A percentile compares a stretch with the other conserved stretches of the same genome.
Conservation (phyloP, 2,329 filamentous ascomycete genomes). For the Trichoderma breve region DNA sequence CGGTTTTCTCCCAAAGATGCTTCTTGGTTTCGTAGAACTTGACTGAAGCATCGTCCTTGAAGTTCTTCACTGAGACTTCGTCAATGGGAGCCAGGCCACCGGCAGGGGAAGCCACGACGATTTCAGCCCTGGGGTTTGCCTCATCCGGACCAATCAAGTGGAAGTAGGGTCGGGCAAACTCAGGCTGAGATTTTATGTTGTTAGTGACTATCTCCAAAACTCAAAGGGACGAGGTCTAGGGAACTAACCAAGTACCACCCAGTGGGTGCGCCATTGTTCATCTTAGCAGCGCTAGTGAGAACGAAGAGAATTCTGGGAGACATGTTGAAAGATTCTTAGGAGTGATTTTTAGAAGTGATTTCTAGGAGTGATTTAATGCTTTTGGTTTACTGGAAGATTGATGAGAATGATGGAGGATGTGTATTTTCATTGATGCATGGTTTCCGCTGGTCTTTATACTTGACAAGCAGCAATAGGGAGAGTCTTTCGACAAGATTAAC, state of each 20-base stretch:
- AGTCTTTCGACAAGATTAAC: not conserved
- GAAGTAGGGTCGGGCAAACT: constrained; percentile 10
- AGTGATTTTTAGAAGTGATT: not conserved
- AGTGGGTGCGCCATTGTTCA: constrained; percentile 50
- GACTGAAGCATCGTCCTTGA: constrained; percentile 51
- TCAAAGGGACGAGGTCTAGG: constrained; percentile 33
- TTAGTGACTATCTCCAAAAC: not conserved
- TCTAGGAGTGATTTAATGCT: not conserved
- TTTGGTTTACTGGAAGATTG: not conserved
- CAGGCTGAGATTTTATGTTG: not conserved
- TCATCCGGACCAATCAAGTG: constrained; percentile 36
- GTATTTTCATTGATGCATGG: not conserved
- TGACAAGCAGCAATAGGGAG: not conserved
- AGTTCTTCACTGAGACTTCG: constrained; percentile 54
- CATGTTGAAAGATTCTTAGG: constrained; percentile 34
- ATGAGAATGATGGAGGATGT: not conserved
- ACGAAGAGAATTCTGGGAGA: constrained; percentile 66
- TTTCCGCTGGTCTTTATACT: not conserved
- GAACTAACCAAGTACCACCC: constrained; percentile 66
- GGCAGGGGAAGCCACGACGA: constrained; percentile 60
- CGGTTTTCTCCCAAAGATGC: not conserved
- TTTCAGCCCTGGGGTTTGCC: constrained; percentile 50
- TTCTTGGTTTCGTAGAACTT: constrained; percentile 56
- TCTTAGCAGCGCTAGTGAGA: constrained; percentile 60
- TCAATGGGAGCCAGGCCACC: constrained; percentile 63